A percentile compares a stretch with the other conserved stretches of the same genome.
These are phyloP conservation scores for Pseudozyma pruni DNA, from an alignment of 1,284 basidiomycete species.

Conservation along the genomic window DNA sequence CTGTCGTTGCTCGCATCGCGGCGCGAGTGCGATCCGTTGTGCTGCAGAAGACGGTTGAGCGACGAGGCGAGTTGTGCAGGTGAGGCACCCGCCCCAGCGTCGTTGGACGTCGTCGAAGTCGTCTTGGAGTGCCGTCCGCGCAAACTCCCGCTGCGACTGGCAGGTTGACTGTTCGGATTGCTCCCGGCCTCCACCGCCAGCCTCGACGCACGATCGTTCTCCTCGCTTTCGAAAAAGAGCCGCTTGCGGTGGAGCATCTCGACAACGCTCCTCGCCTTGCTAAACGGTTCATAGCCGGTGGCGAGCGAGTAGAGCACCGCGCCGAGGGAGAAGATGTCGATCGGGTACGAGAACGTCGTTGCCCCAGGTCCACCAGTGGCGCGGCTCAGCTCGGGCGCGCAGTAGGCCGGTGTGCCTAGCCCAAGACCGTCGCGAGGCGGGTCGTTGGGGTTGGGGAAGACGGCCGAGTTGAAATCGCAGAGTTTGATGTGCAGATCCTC, in stretches of 20 bases:
- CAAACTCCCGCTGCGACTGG: constrained; percentile 47
- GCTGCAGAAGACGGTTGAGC: constrained; percentile 16
- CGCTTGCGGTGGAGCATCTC: constrained; percentile 64
- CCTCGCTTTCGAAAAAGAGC: constrained; percentile 63
- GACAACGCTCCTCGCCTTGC: constrained; percentile 56
- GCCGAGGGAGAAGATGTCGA: constrained; percentile 64
- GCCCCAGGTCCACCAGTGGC: constrained; percentile 37
- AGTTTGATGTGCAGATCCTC: constrained; percentile 59
- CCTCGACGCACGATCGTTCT: constrained; percentile 57
- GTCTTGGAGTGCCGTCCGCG: constrained; percentile 28
- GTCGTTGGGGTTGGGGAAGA: constrained; percentile 57
- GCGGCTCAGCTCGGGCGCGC: constrained; percentile 63
- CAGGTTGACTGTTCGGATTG: constrained; percentile 29
- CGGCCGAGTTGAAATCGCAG: constrained; percentile 66
- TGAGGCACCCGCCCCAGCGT: constrained; percentile 8
- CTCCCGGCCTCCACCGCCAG: constrained; percentile 49
- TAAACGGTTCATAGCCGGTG: constrained; percentile 59
- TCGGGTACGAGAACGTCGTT: constrained; percentile 53
- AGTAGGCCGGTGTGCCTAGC: constrained; percentile 65
- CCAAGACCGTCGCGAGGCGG: constrained; percentile 59
- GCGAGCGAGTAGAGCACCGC: constrained; percentile 65
- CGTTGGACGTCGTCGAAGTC: neutral
- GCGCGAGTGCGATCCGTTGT: neutral
- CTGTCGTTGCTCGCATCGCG: constrained; percentile 55
- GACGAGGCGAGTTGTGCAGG: constrained; percentile 18